Conservation (phyloP, 495 filamentous ascomycete species). For the Talaromyces borbonicus region DNA sequence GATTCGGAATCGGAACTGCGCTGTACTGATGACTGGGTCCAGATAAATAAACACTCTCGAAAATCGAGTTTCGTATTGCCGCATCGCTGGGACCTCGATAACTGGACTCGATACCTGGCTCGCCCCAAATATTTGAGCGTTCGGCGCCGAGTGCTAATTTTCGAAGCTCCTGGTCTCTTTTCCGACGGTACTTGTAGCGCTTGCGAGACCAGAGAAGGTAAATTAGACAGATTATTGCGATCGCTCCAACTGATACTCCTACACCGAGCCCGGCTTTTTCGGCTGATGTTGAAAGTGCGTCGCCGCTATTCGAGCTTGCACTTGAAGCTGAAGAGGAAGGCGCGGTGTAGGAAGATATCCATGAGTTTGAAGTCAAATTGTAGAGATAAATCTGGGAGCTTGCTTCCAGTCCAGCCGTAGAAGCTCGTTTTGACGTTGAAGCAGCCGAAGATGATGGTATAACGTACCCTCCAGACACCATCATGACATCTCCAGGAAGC, state of each 20-base stretch:
- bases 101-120: conserved; percentile 11
- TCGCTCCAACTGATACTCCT: conserved; percentile 50
- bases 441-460: conserved; percentile 43
- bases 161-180: conserved; percentile 43
- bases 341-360: conserved; percentile 60
- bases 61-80: conserved; percentile 2
- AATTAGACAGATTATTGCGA: conserved; percentile 45
- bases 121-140: conserved; percentile 34
- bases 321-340: conserved; percentile 20
- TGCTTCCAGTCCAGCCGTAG: conserved; percentile 16
- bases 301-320: not conserved
- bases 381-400: conserved; percentile 56
- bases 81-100: not conserved
- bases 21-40: conserved; percentile 7
- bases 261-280: conserved; percentile 59
- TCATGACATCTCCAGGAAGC: conserved; percentile 81
- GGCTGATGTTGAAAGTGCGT: conserved; percentile 19
- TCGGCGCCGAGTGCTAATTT: conserved; percentile 42
- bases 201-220: conserved; percentile 37
- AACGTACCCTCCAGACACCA: conserved; percentile 72
- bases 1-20: conserved; percentile 7
- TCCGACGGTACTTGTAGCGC: conserved; percentile 33
- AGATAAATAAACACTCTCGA: conserved; percentile 1
- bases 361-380: conserved; percentile 65
- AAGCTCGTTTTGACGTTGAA: conserved; percentile 25